These are phyloP conservation scores for Staphylotrichum longicolle DNA, from an alignment of 495 filamentous ascomycete genomes.

Conservation along the genomic window DNA sequence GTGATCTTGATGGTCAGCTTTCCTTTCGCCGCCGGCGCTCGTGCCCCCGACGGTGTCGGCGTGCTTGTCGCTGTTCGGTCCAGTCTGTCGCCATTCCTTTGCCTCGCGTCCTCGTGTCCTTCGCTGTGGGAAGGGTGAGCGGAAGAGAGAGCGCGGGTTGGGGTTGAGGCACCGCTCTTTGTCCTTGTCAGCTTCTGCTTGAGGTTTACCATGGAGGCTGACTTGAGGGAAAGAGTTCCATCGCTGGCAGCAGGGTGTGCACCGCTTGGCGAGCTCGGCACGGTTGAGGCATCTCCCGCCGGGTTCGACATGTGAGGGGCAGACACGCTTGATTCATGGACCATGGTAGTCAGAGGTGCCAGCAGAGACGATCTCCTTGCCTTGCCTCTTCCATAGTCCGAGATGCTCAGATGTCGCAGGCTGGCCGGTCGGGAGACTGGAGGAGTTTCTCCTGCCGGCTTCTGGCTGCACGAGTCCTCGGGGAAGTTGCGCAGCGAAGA, in stretches of 20 bases:
- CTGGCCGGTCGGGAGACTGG: constrained; percentile 28
- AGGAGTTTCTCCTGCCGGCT: constrained; percentile 33
- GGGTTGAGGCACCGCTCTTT: constrained; percentile 89
- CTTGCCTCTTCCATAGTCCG: constrained; percentile 42
- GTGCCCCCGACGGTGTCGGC: constrained; percentile 48
- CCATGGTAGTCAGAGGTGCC: constrained; percentile 63
- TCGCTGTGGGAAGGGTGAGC: constrained; percentile 40
- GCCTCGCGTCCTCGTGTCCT: constrained; percentile 42
- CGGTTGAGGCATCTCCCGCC: constrained; percentile 55
- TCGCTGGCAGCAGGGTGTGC: constrained; percentile 46
- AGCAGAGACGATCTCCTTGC: constrained; percentile 50
- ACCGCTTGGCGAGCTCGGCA: constrained; percentile 54
- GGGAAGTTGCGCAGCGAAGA: constrained; percentile 53
- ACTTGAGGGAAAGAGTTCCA: constrained; percentile 57
- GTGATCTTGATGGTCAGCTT: constrained; percentile 85
- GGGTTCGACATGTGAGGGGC: constrained; percentile 77
- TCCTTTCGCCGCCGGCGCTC: constrained; percentile 76
- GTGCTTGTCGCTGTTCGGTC: constrained; percentile 43
- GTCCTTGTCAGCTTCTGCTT: constrained; percentile 78
- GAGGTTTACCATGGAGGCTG: constrained; percentile 60
- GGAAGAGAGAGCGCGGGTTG: constrained; percentile 76
- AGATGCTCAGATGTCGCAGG: constrained; percentile 42
- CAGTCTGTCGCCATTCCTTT: constrained; percentile 34
- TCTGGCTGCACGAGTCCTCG: constrained; percentile 46
- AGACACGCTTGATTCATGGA: constrained; percentile 63